phyloP scores from a whole-genome alignment of 2,329 filamentous ascomycete genomes.

The Botryotinia globosa region DNA sequence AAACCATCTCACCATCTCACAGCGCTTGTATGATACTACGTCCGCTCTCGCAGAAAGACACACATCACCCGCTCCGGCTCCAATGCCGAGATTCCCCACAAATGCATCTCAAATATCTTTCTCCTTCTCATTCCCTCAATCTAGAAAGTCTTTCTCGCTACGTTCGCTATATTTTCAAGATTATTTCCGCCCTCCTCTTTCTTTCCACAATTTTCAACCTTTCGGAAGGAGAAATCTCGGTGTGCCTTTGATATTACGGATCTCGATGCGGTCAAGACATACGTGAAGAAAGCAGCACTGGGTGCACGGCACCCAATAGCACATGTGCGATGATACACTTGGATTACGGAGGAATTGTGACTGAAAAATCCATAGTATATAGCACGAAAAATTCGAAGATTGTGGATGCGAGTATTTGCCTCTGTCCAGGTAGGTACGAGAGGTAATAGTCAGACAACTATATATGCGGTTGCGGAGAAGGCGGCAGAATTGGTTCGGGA shows the following conservation, averaged over 20 bases:
- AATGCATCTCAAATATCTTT: not conserved
- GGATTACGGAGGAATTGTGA: not conserved
- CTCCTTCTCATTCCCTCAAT: not conserved
- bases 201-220: not conserved
- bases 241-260: too few species aligned
- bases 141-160: not conserved
- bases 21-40: not conserved
- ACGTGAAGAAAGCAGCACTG: not conserved
- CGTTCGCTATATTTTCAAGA: not conserved
- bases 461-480: not conserved
- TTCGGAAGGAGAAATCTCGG: not conserved
- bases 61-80: not conserved
- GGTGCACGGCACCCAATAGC: not conserved
- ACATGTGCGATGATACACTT: not conserved
- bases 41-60: not conserved
- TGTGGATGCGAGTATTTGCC: not conserved
- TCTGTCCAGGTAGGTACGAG: not conserved
- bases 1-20: too few species aligned
- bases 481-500: not conserved
- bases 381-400: not conserved
- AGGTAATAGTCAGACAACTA: not conserved
- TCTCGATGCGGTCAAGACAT: not conserved
- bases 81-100: too few species aligned
- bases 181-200: not conserved
- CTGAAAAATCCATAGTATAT: not conserved